A percentile compares a stretch with the other conserved stretches of the same genome.
These are phyloP conservation scores for Prototheca cutis DNA, from an alignment of 163 green algal species.

Conservation along the genomic window DNA sequence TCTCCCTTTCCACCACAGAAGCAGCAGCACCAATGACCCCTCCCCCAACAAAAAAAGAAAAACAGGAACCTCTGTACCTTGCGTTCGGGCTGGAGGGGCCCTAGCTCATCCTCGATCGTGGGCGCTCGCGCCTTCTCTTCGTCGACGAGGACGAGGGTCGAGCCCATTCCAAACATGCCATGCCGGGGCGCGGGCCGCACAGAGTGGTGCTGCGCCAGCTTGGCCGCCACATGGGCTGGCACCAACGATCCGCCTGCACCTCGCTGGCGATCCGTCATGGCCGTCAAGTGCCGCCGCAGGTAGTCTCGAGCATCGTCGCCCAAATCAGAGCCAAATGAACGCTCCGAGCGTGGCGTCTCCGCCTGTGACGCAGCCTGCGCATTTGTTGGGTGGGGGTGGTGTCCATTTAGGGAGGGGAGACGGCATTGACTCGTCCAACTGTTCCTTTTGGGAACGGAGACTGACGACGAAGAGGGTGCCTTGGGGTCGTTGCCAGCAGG, in stretches of 20 bases:
- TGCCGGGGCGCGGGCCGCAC: constrained; percentile 13
- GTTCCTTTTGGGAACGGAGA: no score
- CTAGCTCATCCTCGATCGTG: constrained; percentile 15
- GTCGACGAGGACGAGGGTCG: constrained; percentile 24
- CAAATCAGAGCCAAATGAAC: constrained; percentile 3
- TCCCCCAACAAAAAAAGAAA: no score
- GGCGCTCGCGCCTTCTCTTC: neutral
- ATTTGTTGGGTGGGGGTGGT: no score
- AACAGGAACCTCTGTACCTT: no score
- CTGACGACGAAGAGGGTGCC: no score
- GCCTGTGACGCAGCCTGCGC: constrained; percentile 10
- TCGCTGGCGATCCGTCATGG: constrained; percentile 5
- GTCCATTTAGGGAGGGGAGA: no score
- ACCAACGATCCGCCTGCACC: constrained; percentile 14
- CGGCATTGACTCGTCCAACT: no score
- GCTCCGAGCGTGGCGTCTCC: constrained; percentile 17
- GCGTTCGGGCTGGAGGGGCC: neutral
- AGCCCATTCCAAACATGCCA: constrained; percentile 27
- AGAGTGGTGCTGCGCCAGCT: constrained; percentile 23
- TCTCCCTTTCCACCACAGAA: no score
- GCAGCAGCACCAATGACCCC: no score
- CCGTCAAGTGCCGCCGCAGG: constrained; percentile 19
- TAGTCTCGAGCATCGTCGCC: constrained; percentile 9
- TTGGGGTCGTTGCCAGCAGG: no score
- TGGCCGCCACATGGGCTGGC: constrained; percentile 12